These are phyloP conservation scores for Phytophthora pluvialis DNA, from an alignment of 352 stramenopile genomes.

Conservation along the genomic window DNA sequence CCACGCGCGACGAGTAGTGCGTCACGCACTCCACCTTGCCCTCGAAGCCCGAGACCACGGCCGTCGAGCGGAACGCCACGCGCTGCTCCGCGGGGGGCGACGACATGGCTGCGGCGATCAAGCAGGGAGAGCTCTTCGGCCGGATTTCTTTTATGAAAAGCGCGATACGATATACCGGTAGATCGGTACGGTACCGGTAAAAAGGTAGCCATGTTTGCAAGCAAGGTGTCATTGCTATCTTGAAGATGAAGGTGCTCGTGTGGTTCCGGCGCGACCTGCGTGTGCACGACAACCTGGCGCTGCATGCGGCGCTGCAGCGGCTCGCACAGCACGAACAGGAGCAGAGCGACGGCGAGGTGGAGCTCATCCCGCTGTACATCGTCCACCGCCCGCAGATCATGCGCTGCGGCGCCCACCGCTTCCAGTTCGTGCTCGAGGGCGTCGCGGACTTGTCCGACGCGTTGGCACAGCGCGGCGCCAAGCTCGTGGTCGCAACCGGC, in stretches of 20 bases:
- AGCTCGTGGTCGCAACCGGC: constrained; percentile 79
- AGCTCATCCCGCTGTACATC: constrained; percentile 89
- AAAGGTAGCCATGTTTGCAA: constrained; percentile 1
- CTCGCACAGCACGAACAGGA: constrained; percentile 7
- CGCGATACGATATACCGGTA: too few species aligned
- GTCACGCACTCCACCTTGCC: constrained; percentile 86
- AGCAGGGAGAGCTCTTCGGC: neutral
- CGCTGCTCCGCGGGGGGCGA: constrained; percentile 39
- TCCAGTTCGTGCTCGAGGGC: constrained; percentile 95
- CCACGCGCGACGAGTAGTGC: constrained; percentile 89
- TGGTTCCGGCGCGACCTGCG: constrained; percentile 97
- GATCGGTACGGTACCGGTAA: too few species aligned
- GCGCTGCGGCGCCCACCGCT: constrained; percentile 77
- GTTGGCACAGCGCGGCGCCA: constrained; percentile 63
- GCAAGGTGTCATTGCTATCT: too few species aligned
- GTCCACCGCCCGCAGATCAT: constrained; percentile 88
- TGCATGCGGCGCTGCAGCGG: constrained; percentile 78
- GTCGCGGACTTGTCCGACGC: constrained; percentile 82
- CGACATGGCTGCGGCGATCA: constrained; percentile 22
- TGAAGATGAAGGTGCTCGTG: constrained; percentile 44
- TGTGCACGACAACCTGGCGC: constrained; percentile 95
- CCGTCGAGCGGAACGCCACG: constrained; percentile 80
- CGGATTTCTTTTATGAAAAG: too few species aligned
- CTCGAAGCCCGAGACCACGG: constrained; percentile 76
- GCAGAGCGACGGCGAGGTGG: constrained; percentile 20